Evolutionary conservation across 768 basidiomycete species (phyloP).

Genomic region (Epithele typhae): DNA sequence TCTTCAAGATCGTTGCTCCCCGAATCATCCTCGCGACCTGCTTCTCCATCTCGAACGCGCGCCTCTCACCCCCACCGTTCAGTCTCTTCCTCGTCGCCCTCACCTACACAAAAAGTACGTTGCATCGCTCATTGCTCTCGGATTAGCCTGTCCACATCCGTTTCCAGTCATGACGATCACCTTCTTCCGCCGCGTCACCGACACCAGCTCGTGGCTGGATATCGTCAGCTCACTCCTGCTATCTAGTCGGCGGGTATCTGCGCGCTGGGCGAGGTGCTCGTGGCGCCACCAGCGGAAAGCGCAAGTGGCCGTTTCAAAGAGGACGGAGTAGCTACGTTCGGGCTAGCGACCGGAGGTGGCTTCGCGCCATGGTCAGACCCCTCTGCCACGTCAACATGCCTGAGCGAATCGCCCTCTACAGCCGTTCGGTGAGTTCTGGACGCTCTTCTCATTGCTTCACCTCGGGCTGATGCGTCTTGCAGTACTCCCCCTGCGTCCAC

Average conservation of each 20-base stretch:
- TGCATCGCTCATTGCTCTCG: not conserved
- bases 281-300: too few species aligned
- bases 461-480: too few species aligned
- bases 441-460: too few species aligned
- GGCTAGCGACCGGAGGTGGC: too few species aligned
- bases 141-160: not conserved
- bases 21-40: slow-evolving; percentile 70
- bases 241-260: slow-evolving; percentile 79
- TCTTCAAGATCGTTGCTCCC: slow-evolving; percentile 81
- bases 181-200: slow-evolving; percentile 78
- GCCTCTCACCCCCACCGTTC: slow-evolving; percentile 69
- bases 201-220: slow-evolving; percentile 82
- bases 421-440: too few species aligned
- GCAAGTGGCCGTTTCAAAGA: too few species aligned
- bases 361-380: too few species aligned
- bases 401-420: too few species aligned
- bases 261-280: slow-evolving; percentile 65
- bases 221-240: slow-evolving; percentile 80
- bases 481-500: too few species aligned
- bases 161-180: slow-evolving; percentile 77
- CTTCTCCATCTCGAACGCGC: slow-evolving; percentile 65
- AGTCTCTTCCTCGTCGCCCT: slow-evolving; percentile 76
- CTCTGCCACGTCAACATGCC: too few species aligned
- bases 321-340: too few species aligned
- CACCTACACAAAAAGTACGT: slow-evolving; percentile 64